Conservation (phyloP, 2,329 filamentous ascomycete species). For the Venturia aucupariae region DNA sequence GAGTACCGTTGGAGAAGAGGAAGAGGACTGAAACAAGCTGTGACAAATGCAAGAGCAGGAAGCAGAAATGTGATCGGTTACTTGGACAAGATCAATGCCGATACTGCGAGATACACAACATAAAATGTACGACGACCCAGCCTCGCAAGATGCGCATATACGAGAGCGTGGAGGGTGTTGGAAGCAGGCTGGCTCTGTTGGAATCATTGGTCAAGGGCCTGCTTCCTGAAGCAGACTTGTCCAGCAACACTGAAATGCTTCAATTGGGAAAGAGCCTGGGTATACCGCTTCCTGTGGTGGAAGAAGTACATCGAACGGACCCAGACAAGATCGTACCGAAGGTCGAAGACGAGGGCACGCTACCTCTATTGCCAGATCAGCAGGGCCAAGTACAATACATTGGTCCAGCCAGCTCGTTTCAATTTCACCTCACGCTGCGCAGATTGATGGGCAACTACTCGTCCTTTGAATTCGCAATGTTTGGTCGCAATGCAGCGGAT, state of each 20-base stretch:
- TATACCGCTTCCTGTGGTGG: conserved; percentile 29
- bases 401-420: conserved; percentile 34
- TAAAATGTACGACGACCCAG: conserved; percentile 36
- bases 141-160: conserved; percentile 37
- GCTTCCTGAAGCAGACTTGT: conserved; percentile 33
- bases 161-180: conserved; percentile 34
- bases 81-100: conserved; percentile 31
- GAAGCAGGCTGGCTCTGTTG: conserved; percentile 32
- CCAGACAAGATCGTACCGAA: background rate
- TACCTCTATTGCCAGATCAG: conserved; percentile 32
- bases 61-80: conserved; percentile 37
- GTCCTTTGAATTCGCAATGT: conserved; percentile 30
- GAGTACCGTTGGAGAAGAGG: conserved; percentile 35
- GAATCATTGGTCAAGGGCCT: conserved; percentile 38
- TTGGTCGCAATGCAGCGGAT: conserved; percentile 33
- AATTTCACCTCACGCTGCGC: conserved; percentile 34
- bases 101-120: conserved; percentile 34
- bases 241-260: conserved; percentile 34
- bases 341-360: conserved; percentile 25
- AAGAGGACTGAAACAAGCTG: conserved; percentile 38
- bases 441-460: conserved; percentile 27
- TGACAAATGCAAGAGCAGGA: conserved; percentile 39
- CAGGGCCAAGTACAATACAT: conserved; percentile 38
- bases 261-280: conserved; percentile 31
- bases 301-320: conserved; percentile 17